These are phyloP conservation scores for Atkinsonella hypoxylon DNA, from an alignment of 2,329 filamentous ascomycete genomes.

Conservation along the genomic window DNA sequence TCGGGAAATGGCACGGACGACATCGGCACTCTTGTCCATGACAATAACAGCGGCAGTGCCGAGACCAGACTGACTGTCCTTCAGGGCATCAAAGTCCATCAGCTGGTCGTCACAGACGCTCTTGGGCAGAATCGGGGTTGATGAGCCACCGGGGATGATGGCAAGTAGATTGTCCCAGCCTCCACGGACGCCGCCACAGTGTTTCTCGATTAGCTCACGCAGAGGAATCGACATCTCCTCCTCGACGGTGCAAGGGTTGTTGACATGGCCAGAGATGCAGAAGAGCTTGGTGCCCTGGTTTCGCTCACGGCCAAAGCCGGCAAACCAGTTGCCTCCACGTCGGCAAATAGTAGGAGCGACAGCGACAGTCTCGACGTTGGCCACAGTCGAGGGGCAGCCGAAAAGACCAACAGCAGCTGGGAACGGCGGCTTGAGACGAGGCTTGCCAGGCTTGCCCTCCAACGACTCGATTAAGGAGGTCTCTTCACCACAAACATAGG, in stretches of 20 bases:
- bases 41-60: conserved; percentile 97
- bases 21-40: conserved; percentile 96
- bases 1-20: conserved; percentile 85
- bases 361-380: conserved; percentile 94
- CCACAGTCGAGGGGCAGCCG: conserved; percentile 93
- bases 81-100: conserved; percentile 98
- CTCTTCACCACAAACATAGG: conserved; percentile 97
- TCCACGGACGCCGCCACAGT: conserved; percentile 91
- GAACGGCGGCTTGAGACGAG: conserved; percentile 96
- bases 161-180: conserved; percentile 97
- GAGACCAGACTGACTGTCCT: conserved; percentile 94
- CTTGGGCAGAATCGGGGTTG: conserved; percentile 90
- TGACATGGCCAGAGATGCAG: conserved; percentile 97
- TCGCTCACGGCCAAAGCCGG: conserved; percentile 83
- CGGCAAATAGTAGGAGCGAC: conserved; percentile 93
- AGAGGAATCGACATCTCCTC: conserved; percentile 99
- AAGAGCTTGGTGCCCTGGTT: conserved; percentile 97
- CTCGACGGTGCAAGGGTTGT: conserved; percentile 95
- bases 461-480: conserved; percentile 96
- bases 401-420: conserved; percentile 95
- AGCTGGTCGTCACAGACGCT: conserved; percentile 82
- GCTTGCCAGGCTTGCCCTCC: conserved; percentile 97
- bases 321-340: conserved; percentile 87
- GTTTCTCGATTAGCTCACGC: conserved; percentile 91
- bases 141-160: conserved; percentile 91